Conservation (phyloP, 192 early-diverging fungal genomes). For the Spizellomyces sp. region DNA sequence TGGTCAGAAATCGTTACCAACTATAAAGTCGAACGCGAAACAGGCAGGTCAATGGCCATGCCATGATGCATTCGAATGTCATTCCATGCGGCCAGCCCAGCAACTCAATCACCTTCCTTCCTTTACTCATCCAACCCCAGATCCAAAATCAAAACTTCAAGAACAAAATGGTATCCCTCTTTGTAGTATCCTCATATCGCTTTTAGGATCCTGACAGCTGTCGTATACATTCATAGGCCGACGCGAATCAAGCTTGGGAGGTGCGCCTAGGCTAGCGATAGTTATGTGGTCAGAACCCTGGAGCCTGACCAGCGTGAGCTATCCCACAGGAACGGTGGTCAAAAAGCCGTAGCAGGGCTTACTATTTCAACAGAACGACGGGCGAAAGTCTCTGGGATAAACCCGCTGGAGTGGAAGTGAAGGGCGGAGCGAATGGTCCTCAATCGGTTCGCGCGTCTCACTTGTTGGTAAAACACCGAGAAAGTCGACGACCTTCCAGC, state of each 20-base stretch:
- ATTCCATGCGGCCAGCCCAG: too few species aligned
- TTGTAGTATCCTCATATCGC: too few species aligned
- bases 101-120: too few species aligned
- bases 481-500: conserved; percentile 82
- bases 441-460: conserved; percentile 78
- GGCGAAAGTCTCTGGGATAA: conserved; percentile 48
- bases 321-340: conserved; percentile 40
- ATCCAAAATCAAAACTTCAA: too few species aligned
- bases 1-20: too few species aligned
- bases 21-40: too few species aligned
- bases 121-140: too few species aligned
- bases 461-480: conserved; percentile 87
- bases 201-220: too few species aligned
- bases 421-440: not conserved
- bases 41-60: too few species aligned
- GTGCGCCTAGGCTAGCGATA: not conserved
- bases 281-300: not conserved
- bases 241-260: conserved; percentile 1
- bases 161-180: too few species aligned
- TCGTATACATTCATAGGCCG: not conserved
- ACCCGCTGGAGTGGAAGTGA: conserved; percentile 28
- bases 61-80: too few species aligned
- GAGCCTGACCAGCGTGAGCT: conserved; percentile 1
- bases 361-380: conserved; percentile 49
- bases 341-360: conserved; percentile 39